These are phyloP conservation scores for Neopestalotiopsis sp. DNA, from an alignment of 2,329 filamentous ascomycete genomes.

Conservation along the genomic window DNA sequence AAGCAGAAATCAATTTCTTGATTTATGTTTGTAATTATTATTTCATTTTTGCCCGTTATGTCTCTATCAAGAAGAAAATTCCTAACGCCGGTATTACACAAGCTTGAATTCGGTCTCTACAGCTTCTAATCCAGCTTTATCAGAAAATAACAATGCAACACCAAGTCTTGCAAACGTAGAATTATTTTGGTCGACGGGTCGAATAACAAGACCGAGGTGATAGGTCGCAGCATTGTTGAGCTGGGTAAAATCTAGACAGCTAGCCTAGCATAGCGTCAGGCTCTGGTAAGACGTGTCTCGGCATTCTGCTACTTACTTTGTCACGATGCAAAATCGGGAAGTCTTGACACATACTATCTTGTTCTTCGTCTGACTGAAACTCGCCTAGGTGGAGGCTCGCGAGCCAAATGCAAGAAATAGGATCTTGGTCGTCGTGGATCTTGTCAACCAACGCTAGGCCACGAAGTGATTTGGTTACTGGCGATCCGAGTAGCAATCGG, in stretches of 20 bases:
- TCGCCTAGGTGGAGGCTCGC: background rate
- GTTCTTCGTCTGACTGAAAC: background rate
- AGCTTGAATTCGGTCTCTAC: background rate
- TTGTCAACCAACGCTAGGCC: background rate
- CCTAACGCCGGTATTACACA: background rate
- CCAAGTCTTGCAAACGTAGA: background rate
- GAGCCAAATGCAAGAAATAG: background rate
- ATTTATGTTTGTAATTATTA: too few relatives aligned
- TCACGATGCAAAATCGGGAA: background rate
- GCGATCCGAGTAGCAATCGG: background rate
- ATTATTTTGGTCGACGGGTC: background rate
- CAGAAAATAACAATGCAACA: background rate
- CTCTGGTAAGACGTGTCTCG: background rate
- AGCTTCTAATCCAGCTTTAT: fast-evolving
- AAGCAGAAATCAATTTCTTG: too few relatives aligned
- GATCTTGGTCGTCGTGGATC: background rate
- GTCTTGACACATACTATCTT: background rate
- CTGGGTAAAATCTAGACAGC: background rate
- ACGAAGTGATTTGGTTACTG: background rate
- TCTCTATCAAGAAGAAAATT: too few relatives aligned
- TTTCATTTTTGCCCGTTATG: too few relatives aligned
- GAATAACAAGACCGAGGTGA: background rate
- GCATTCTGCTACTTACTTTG: background rate
- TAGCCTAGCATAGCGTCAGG: background rate
- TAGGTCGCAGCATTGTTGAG: background rate